Conservation (phyloP, 1,139 yeast genomes). For the Debaryomyces singareniensis region DNA sequence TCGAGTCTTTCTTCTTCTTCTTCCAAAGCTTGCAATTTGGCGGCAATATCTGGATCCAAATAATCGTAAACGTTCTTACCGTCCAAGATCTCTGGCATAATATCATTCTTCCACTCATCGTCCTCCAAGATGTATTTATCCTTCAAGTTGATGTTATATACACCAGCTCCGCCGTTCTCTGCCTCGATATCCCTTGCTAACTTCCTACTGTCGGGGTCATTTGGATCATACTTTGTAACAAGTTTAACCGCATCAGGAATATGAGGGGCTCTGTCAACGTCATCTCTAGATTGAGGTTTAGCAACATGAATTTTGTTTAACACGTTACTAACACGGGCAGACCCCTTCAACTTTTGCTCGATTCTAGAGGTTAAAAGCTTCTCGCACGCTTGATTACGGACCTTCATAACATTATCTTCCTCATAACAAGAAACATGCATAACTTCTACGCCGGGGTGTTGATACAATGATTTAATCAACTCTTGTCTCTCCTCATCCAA, state of each 20-base stretch:
- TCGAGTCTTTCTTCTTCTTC: constrained; percentile 95
- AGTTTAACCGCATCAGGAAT: constrained; percentile 70
- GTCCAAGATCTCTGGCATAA: constrained; percentile 93
- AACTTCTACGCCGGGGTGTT: constrained; percentile 79
- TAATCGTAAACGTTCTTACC: constrained; percentile 97
- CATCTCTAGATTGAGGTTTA: constrained; percentile 84
- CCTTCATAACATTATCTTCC: constrained; percentile 93
- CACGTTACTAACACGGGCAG: constrained; percentile 82
- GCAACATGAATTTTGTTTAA: constrained; percentile 95
- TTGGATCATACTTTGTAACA: constrained; percentile 61
- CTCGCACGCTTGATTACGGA: constrained; percentile 96
- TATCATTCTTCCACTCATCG: constrained; percentile 96
- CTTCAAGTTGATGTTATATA: constrained; percentile 84
- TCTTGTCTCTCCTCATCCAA: constrained; percentile 71
- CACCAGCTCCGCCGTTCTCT: constrained; percentile 99
- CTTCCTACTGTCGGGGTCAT: constrained; percentile 76
- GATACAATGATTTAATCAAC: constrained; percentile 55
- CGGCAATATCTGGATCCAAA: constrained; percentile 92
- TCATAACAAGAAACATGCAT: constrained; percentile 91
- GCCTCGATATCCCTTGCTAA: constrained; percentile 86
- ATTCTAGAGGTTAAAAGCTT: constrained; percentile 91
- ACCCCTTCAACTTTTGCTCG: constrained; percentile 92
- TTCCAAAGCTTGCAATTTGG: constrained; percentile 89
- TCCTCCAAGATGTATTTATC: constrained; percentile 89
- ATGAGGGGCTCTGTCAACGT: constrained; percentile 65